Evolutionary conservation across 805 yeast species (phyloP).

Genomic region (Brettanomyces nanus): DNA sequence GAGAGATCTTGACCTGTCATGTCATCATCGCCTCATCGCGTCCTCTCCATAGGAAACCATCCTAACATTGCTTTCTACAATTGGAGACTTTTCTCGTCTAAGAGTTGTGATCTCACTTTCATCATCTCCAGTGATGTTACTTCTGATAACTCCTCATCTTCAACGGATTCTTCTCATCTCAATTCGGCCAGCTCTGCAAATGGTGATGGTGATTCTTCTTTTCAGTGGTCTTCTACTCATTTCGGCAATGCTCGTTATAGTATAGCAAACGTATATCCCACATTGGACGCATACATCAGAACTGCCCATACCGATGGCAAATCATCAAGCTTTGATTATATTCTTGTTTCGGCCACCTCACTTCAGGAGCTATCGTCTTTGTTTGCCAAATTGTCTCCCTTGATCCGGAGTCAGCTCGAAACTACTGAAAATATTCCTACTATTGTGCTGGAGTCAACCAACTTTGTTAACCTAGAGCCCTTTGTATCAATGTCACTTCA

Average conservation of each 20-base stretch:
- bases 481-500: conserved; percentile 38
- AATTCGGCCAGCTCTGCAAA: conserved; percentile 5
- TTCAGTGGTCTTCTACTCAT: conserved; percentile 25
- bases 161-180: background rate
- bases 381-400: conserved; percentile 29
- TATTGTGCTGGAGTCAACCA: conserved; percentile 60
- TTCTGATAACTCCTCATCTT: background rate
- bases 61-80: conserved; percentile 53
- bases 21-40: conserved; percentile 16
- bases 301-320: conserved; percentile 3
- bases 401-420: conserved; percentile 24
- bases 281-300: conserved; percentile 19
- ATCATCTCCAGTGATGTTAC: conserved; percentile 25
- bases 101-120: conserved; percentile 31
- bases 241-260: conserved; percentile 27
- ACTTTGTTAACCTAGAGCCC: conserved; percentile 65
- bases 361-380: conserved; percentile 42
- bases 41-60: conserved; percentile 41
- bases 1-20: too few relatives aligned
- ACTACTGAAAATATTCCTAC: conserved; percentile 29
- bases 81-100: conserved; percentile 46
- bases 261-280: conserved; percentile 13
- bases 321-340: conserved; percentile 27
- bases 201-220: too few relatives aligned
- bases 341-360: conserved; percentile 39